These are phyloP conservation scores for Lodderomyces parapsilosis DNA, from an alignment of 1,139 yeast species.

Conservation along the genomic window DNA sequence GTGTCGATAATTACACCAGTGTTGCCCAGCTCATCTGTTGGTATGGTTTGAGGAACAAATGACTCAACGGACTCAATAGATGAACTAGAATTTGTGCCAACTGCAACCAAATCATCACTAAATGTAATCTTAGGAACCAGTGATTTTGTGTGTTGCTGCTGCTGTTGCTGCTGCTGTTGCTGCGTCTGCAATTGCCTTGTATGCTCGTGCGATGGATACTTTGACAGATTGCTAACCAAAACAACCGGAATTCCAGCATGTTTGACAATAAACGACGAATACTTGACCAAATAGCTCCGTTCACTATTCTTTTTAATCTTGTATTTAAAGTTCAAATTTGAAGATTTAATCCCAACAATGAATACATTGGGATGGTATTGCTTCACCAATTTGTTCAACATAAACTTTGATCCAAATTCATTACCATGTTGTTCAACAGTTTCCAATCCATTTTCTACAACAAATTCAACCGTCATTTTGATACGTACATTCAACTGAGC, in stretches of 20 bases:
- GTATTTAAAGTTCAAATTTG: slow-evolving; percentile 45
- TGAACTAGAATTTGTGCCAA: slow-evolving; percentile 3
- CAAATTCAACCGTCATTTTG: slow-evolving; percentile 56
- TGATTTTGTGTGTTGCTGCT: background rate
- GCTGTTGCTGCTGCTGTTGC: slow-evolving; percentile 1
- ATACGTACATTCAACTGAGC: slow-evolving; percentile 28
- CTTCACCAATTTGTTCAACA: slow-evolving; percentile 35
- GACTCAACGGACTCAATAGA: slow-evolving; percentile 17
- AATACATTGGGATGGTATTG: slow-evolving; percentile 45
- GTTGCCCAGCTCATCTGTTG: background rate
- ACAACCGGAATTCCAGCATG: slow-evolving; percentile 44
- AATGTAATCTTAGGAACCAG: slow-evolving; percentile 9
- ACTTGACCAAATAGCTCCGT: slow-evolving; percentile 31
- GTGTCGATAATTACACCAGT: background rate
- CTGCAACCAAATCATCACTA: slow-evolving; percentile 5
- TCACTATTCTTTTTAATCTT: slow-evolving; percentile 24
- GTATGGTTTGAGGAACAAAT: slow-evolving; percentile 8
- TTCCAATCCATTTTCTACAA: slow-evolving; percentile 25
- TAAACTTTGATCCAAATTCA: slow-evolving; percentile 30
- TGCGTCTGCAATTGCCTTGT: slow-evolving; percentile 18
- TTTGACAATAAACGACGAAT: slow-evolving; percentile 40
- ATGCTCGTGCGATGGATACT: background rate
- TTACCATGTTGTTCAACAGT: background rate
- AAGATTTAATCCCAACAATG: slow-evolving; percentile 39
- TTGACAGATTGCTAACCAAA: slow-evolving; percentile 27